These are phyloP conservation scores for Acanthamoeba lenticulata DNA, from an alignment of 208 protist species.

Conservation along the genomic window DNA sequence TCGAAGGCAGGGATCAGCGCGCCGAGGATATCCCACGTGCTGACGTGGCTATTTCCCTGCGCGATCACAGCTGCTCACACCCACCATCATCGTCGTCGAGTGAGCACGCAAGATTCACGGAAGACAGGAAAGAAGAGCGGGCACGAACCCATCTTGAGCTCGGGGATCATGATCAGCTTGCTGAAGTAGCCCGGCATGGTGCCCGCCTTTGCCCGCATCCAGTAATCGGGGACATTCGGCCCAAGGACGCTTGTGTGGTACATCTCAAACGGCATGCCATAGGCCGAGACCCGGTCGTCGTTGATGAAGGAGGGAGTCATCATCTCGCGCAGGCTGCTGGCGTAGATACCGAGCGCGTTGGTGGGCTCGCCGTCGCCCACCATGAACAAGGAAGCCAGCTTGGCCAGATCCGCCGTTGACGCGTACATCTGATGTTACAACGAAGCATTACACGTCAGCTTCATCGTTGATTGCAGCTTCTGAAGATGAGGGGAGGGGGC, in stretches of 20 bases:
- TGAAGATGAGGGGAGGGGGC: not conserved
- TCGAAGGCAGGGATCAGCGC: not conserved
- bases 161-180: not conserved
- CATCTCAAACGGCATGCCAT: conserved; percentile 45
- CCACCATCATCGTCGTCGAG: not conserved
- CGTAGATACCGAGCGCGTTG: conserved; percentile 10
- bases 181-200: not conserved
- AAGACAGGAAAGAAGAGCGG: not conserved
- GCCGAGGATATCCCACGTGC: not conserved
- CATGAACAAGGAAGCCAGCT: conserved; percentile 39
- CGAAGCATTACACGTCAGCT: not conserved
- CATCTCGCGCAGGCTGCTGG: not conserved
- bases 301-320: conserved; percentile 23
- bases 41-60: not conserved
- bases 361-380: not conserved
- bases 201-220: conserved; percentile 35
- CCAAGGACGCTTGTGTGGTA: conserved; percentile 7
- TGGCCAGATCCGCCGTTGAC: not conserved
- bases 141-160: not conserved
- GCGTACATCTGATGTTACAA: not conserved
- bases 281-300: not conserved
- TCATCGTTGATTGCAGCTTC: not conserved
- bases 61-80: not conserved
- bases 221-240: not conserved
- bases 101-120: not conserved